Base-by-base conservation (phyloP, 129 eudicot genomes). In the Cynara cardunculus region DNA sequence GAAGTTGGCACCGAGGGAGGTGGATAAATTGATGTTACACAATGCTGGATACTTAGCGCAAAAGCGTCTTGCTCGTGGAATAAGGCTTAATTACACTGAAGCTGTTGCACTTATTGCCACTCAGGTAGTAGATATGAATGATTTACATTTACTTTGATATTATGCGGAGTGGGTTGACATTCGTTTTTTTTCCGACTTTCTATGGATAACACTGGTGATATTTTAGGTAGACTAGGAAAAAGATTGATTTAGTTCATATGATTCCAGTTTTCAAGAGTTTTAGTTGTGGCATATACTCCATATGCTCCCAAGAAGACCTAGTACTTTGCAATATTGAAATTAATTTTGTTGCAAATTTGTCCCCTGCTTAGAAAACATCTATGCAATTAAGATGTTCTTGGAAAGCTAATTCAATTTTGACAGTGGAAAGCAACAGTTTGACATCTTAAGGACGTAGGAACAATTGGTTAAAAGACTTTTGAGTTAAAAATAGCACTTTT, bases 91-190 rank as follows among this genome's bases (percentile, higher is more conserved):
- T 88, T 76, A 90, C 83, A 59, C 93, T 16, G 99, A 95, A 89
- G 89, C 97, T 34, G 92, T 90, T 65, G 99, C 99, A 27, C 97
- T 95, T 46, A 92, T 95, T 18, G 99, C 99, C 4, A 72, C 96
- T 68, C 99, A 95, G 99, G 97, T 89, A 72, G 8, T 26, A 7
- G 11, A 24, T 65, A 5, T 12, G 34, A 24, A 7, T 37, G 13
- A 25, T 34, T 24, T 25, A 5, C 62, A 25, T 34, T 24, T 25
- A 5, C 62, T 78, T 27, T 31, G 37, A 25, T 35, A 14, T 32
- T 14, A 3, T 53, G 46, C 34, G 28, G 34, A 5, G 24, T 46
- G 56, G 16, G 44, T 49, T 49, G 62, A 49, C 6, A 22, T 5
- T 25, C 3, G 28, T 27, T 25, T 24, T 41, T 14, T 25, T 41